A percentile compares a stretch with the other conserved stretches of the same genome.
Conservation (phyloP, 2,329 filamentous ascomycete species). For the Colletotrichum gigasporum region DNA sequence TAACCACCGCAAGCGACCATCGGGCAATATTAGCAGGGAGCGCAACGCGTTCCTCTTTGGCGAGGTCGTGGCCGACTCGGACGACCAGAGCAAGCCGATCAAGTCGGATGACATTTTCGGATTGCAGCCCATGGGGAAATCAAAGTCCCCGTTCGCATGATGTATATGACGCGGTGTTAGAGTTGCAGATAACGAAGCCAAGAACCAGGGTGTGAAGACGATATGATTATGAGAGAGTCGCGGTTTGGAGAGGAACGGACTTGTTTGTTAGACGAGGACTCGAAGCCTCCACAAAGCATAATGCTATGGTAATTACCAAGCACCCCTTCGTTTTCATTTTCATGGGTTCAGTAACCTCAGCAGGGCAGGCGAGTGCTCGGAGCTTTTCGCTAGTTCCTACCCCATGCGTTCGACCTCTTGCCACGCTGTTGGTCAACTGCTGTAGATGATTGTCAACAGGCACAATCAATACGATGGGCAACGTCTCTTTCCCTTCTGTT, state of each 20-base stretch:
- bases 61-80: slow-evolving; percentile 53
- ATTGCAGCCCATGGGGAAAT: slow-evolving; percentile 55
- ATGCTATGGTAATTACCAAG: background rate
- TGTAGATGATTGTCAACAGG: too few relatives aligned
- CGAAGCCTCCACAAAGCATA: background rate
- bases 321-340: background rate
- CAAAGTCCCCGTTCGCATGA: slow-evolving; percentile 22
- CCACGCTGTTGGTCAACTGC: too few relatives aligned
- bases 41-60: slow-evolving; percentile 70
- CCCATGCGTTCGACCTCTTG: too few relatives aligned
- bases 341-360: too few relatives aligned
- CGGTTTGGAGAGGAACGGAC: background rate
- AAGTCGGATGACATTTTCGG: slow-evolving; percentile 64
- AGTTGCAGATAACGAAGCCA: slow-evolving; percentile 1
- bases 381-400: background rate
- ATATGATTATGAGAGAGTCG: background rate
- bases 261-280: background rate
- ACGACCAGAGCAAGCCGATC: slow-evolving; percentile 43
- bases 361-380: too few relatives aligned
- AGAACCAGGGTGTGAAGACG: background rate
- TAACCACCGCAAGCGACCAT: slow-evolving; percentile 50
- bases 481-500: too few relatives aligned
- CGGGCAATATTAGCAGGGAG: slow-evolving; percentile 58
- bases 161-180: background rate
- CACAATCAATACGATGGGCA: too few relatives aligned